A percentile compares a stretch with the other conserved stretches of the same genome.
These are phyloP conservation scores for Castanospermum australe DNA, from an alignment of 306 rosid species.

Conservation along the genomic window DNA sequence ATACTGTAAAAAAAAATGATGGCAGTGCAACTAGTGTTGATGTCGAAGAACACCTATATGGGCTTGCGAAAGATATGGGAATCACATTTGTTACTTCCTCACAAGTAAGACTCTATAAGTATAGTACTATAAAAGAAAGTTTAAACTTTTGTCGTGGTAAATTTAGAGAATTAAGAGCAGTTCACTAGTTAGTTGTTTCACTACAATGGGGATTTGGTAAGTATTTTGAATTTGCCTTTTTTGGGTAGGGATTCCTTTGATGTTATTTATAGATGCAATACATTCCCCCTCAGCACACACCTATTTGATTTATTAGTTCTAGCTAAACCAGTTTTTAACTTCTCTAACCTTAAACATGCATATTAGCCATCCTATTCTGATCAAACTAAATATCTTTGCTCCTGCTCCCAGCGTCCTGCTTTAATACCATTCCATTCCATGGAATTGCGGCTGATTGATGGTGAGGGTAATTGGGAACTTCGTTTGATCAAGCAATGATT, in stretches of 20 bases:
- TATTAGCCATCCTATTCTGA: neutral
- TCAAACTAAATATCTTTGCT: slow-evolving; percentile 25
- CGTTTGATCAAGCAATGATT: slow-evolving; percentile 70
- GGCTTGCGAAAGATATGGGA: slow-evolving; percentile 79
- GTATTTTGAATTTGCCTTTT: neutral
- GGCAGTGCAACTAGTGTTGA: slow-evolving; percentile 96
- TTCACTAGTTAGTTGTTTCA: slow-evolving; percentile 9
- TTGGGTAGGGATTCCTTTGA: slow-evolving; percentile 10
- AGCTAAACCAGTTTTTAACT: slow-evolving; percentile 3
- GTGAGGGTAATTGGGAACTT: slow-evolving; percentile 98
- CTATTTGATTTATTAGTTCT: neutral
- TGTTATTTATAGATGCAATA: neutral
- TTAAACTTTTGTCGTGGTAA: neutral
- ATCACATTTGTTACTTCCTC: slow-evolving; percentile 94
- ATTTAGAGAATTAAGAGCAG: neutral
- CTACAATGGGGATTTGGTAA: neutral
- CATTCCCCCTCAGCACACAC: slow-evolving; percentile 3
- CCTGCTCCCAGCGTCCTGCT: slow-evolving; percentile 83
- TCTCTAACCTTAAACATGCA: neutral
- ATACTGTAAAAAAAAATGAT: slow-evolving; percentile 27
- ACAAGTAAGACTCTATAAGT: slow-evolving; percentile 62
- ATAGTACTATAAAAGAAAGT: neutral
- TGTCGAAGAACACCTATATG: slow-evolving; percentile 93
- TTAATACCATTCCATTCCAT: slow-evolving; percentile 80
- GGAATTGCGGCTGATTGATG: slow-evolving; percentile 91